A percentile compares a stretch with the other conserved stretches of the same genome.
phyloP scores from a whole-genome alignment of 1,284 basidiomycete species.

The Naganishia albida region DNA sequence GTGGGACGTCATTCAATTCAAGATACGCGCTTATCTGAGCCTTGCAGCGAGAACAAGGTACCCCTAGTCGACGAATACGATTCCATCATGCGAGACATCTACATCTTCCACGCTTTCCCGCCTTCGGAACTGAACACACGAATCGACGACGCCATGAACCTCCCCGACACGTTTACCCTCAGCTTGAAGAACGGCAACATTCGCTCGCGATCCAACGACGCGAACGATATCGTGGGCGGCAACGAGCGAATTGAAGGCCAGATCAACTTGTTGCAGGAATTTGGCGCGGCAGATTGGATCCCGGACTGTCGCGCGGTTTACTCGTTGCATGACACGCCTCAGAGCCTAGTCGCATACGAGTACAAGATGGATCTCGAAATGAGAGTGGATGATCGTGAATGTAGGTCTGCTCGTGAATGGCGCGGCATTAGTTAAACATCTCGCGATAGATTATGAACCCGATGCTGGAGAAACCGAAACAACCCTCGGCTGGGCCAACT shows the following conservation, averaged over 20 bases:
- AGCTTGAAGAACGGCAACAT: conserved; percentile 38
- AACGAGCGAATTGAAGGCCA: conserved; percentile 46
- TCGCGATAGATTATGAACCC: conserved; percentile 16
- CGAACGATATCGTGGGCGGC: conserved; percentile 39
- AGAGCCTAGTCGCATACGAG: conserved; percentile 56
- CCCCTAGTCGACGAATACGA: conserved; percentile 53
- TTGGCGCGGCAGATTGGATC: conserved; percentile 43
- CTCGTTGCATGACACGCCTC: conserved; percentile 55
- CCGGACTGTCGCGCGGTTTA: conserved; percentile 47
- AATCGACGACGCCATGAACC: conserved; percentile 50
- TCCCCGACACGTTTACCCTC: conserved; percentile 39
- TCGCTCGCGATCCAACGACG: conserved; percentile 37
- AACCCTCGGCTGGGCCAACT: conserved; percentile 24
- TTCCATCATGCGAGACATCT: conserved; percentile 47
- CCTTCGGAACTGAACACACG: conserved; percentile 65
- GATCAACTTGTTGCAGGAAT: conserved; percentile 40
- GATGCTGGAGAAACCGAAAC: conserved; percentile 21
- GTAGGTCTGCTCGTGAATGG: conserved; percentile 40
- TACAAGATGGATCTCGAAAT: conserved; percentile 54
- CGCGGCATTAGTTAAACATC: neutral
- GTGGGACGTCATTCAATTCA: too few relatives aligned
- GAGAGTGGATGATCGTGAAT: conserved; percentile 55
- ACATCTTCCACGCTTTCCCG: conserved; percentile 49
- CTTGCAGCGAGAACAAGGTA: conserved; percentile 56
- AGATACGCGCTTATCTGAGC: neutral